A percentile compares a stretch with the other conserved stretches of the same genome.
Evolutionary conservation across 352 stramenopile genomes (phyloP).

Genomic region (Hyaloperonospora arabidopsidis): DNA sequence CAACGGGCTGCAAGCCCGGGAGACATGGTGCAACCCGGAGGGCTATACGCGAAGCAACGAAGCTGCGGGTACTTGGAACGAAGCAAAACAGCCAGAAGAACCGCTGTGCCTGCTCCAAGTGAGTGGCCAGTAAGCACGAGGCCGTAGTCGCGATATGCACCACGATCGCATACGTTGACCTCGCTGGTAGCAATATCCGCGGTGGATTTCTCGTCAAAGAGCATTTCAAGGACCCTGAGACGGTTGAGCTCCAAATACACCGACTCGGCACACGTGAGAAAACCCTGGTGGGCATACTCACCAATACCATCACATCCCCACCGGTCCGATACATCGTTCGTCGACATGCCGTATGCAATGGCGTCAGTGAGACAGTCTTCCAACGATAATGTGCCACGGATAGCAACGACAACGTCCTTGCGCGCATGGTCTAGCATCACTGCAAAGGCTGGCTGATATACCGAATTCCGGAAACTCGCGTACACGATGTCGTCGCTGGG

Average conservation of each 20-base stretch:
- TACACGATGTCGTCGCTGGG: conserved; percentile 69
- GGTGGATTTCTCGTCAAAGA: conserved; percentile 58
- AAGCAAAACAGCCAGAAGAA: conserved; percentile 71
- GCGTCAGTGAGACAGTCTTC: conserved; percentile 84
- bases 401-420: conserved; percentile 68
- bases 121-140: conserved; percentile 79
- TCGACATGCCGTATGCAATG: conserved; percentile 75
- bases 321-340: conserved; percentile 56
- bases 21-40: conserved; percentile 74
- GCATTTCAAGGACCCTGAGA: conserved; percentile 76
- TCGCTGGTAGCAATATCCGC: conserved; percentile 36
- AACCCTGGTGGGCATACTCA: conserved; percentile 78
- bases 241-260: conserved; percentile 69
- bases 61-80: conserved; percentile 70
- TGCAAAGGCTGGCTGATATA: conserved; percentile 76
- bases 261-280: conserved; percentile 66
- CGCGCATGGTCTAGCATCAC: conserved; percentile 71
- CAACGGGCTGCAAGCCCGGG: conserved; percentile 51
- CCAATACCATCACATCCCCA: conserved; percentile 61
- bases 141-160: conserved; percentile 61
- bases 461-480: conserved; percentile 68
- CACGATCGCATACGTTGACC: conserved; percentile 54
- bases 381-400: conserved; percentile 77
- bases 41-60: conserved; percentile 74
- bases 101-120: conserved; percentile 63